Evolutionary conservation across 306 rosid genomes (phyloP).

Genomic region (Ormosia emarginata): DNA sequence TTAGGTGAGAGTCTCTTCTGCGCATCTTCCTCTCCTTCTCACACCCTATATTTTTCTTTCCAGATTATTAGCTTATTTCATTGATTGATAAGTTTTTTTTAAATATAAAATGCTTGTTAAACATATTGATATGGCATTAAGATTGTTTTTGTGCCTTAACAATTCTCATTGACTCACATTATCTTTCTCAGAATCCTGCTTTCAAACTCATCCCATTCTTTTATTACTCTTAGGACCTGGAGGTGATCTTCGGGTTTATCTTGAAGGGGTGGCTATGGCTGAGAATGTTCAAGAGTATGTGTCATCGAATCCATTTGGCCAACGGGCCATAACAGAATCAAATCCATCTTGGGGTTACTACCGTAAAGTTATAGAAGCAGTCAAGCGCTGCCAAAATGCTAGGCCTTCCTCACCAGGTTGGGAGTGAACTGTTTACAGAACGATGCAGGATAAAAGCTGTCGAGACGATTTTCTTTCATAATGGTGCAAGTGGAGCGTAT

Average conservation of each 20-base stretch:
- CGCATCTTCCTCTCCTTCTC: neutral
- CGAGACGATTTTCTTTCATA: neutral
- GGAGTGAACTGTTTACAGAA: constrained; percentile 7
- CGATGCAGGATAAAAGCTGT: neutral
- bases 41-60: neutral
- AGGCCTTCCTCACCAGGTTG: neutral
- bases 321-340: constrained; percentile 54
- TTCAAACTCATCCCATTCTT: neutral
- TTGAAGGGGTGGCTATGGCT: constrained; percentile 60
- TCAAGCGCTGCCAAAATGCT: neutral
- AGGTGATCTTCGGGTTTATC: constrained; percentile 66
- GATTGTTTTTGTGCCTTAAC: neutral
- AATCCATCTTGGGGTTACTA: constrained; percentile 60
- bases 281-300: constrained; percentile 64
- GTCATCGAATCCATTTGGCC: constrained; percentile 66
- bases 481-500: neutral
- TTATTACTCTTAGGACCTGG: constrained; percentile 49
- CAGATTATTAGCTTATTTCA: neutral
- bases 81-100: neutral
- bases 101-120: neutral
- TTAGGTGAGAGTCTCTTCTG: constrained; percentile 57
- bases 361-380: constrained; percentile 18
- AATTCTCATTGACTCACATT: neutral
- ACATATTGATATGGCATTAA: neutral
- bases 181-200: neutral